Evolutionary conservation across 306 rosid species (phyloP), one percentile per base, ranked within the genome.

Genomic region (Prosopis cineraria): DNA sequence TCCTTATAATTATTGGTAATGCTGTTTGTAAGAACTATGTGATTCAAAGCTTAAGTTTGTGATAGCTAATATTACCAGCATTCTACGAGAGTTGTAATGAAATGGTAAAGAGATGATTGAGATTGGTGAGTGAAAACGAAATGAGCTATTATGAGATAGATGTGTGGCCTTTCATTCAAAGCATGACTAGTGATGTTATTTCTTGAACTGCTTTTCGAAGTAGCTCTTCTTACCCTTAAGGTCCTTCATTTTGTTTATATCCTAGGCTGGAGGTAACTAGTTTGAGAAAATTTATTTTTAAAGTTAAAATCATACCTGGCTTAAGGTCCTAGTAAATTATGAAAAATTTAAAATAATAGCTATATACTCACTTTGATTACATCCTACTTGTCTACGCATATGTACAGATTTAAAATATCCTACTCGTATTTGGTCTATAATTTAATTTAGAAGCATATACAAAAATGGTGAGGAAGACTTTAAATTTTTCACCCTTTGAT

Each of bases 201-300:
- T n/a, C n/a, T n/a, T n/a, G n/a, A n/a, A n/a, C n/a, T n/a, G n/a
- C n/a, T 11, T 88, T 83, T 36, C 85, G 91, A 43, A 83, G 89
- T 48, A 20, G 48, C 20, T 8, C 17, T 13, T 22, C n/a, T 44
- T 22, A 5, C 17, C 19, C 6, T 2, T 2, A 44, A 39, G n/a
- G 68, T 22, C 10, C 0, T 27, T 2, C 29, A 17, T 3, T 22
- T 20, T 34, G 11, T 78, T 55, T 66, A 75, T 33, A 79, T 79
- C 40, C 84, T 81, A 12, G 84, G 87, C 44, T 75, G 78, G 84
- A 79, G 80, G 80, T 81, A n/a, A n/a, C n/a, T n/a, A n/a, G n/a
- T n/a, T n/a, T n/a, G n/a, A n/a, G n/a, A n/a, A n/a, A n/a, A n/a
- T n/a, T n/a, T n/a, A n/a, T n/a, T n/a, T n/a, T n/a, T n/a, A n/a